Evolutionary conservation across 352 stramenopile species (phyloP).

Genomic region (Phytophthora multivora): DNA sequence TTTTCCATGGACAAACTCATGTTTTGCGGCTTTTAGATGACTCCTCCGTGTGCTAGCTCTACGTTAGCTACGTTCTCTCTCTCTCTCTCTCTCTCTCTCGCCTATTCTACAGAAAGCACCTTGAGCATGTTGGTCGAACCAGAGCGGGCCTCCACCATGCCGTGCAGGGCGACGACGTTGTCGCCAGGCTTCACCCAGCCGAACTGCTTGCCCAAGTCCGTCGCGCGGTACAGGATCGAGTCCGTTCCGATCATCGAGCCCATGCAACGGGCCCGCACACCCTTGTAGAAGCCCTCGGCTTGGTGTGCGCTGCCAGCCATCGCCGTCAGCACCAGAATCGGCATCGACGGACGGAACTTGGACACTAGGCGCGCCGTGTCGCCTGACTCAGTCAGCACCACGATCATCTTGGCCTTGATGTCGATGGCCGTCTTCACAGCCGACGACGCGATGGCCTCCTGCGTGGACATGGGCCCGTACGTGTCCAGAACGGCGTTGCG

Average conservation of each 20-base stretch:
- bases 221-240: conserved; percentile 84
- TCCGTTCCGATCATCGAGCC: conserved; percentile 88
- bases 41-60: neutral
- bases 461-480: conserved; percentile 60
- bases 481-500: conserved; percentile 56
- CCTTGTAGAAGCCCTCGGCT: conserved; percentile 59
- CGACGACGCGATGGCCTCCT: conserved; percentile 95
- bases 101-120: conserved; percentile 88
- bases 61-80: neutral
- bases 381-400: conserved; percentile 95
- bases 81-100: neutral
- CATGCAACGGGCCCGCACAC: conserved; percentile 62
- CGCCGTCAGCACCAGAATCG: conserved; percentile 11
- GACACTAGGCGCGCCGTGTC: conserved; percentile 92
- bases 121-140: conserved; percentile 92
- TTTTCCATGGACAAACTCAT: conserved; percentile 15
- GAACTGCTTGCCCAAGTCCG: conserved; percentile 79
- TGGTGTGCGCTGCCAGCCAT: conserved; percentile 47
- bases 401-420: conserved; percentile 45
- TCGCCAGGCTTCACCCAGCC: conserved; percentile 44
- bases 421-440: conserved; percentile 97
- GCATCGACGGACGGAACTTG: conserved; percentile 92
- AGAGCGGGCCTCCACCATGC: conserved; percentile 79
- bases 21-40: conserved; percentile 11
- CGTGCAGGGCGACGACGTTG: conserved; percentile 84